Percentiles rank a stretch among this genome's conserved stretches.
Evolutionary conservation across 306 rosid genomes (phyloP).

Genomic region (Vigna mungo): DNA sequence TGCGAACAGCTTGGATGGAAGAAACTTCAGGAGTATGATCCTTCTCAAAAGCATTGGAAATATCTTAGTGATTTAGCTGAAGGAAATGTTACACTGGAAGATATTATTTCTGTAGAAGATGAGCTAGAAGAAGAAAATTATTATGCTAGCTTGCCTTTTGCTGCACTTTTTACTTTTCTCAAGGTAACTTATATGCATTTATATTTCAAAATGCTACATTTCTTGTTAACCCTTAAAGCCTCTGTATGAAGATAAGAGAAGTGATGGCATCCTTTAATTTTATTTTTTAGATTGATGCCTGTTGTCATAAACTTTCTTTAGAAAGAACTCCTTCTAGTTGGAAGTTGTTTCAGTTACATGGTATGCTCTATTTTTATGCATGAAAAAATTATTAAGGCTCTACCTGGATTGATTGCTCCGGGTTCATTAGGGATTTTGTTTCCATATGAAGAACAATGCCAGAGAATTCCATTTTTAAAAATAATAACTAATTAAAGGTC

Average conservation of each 20-base stretch:
- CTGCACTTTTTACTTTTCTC: constrained; percentile 82
- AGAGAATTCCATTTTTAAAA: not conserved
- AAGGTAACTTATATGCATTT: constrained; percentile 61
- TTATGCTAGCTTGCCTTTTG: constrained; percentile 90
- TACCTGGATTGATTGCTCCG: not conserved
- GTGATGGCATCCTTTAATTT: not conserved
- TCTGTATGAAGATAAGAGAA: constrained; percentile 19
- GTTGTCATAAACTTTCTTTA: constrained; percentile 10
- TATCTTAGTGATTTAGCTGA: constrained; percentile 72
- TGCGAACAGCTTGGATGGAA: constrained; percentile 87
- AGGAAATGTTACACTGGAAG: constrained; percentile 61
- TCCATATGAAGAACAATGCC: not conserved
- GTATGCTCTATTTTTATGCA: not conserved
- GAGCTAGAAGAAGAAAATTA: constrained; percentile 84
- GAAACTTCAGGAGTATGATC: constrained; percentile 75
- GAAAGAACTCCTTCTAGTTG: not conserved
- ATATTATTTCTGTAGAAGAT: constrained; percentile 59
- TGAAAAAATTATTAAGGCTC: not conserved
- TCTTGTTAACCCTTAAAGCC: not conserved
- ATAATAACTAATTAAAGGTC: not conserved
- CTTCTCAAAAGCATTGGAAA: constrained; percentile 78
- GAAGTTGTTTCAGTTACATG: constrained; percentile 17
- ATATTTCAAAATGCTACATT: constrained; percentile 9
- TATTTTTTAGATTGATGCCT: constrained; percentile 1
- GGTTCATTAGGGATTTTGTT: constrained; percentile 9